Conservation (phyloP, 164 flowering plant species). For the Buxus sempervirens region DNA sequence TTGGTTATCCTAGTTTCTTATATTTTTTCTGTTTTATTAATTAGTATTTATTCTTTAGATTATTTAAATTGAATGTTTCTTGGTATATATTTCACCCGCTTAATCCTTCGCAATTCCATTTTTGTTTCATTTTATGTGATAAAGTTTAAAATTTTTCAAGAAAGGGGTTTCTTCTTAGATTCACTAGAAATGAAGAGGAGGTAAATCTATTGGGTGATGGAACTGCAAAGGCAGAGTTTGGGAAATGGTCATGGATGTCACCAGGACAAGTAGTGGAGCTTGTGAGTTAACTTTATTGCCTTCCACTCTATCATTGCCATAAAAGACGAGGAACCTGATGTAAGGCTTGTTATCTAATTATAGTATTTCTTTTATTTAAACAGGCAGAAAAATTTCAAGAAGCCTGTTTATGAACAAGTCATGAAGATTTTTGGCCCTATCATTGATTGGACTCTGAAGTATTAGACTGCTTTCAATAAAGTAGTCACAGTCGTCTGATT, state of each 20-base stretch:
- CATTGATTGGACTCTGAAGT: slow-evolving; percentile 33
- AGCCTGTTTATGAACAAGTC: slow-evolving; percentile 83
- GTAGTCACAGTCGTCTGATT: background rate
- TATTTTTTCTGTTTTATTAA: too few relatives aligned
- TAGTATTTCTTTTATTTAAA: slow-evolving; percentile 12
- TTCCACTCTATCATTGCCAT: background rate
- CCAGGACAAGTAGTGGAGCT: slow-evolving; percentile 67
- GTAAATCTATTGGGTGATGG: slow-evolving; percentile 94
- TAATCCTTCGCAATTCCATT: too few relatives aligned
- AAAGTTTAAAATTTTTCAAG: background rate
- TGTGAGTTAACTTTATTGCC: slow-evolving; percentile 35
- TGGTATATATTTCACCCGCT: too few relatives aligned
- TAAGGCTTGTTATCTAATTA: background rate
- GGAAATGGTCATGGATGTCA: slow-evolving; percentile 89
- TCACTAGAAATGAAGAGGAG: slow-evolving; percentile 84
- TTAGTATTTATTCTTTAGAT: too few relatives aligned
- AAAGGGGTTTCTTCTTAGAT: slow-evolving; percentile 82
- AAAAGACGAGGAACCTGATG: background rate
- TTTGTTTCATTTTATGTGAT: background rate
- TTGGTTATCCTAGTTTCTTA: too few relatives aligned
- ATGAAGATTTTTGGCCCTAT: slow-evolving; percentile 56
- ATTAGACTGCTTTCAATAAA: background rate
- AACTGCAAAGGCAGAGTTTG: slow-evolving; percentile 87
- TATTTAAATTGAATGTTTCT: too few relatives aligned
- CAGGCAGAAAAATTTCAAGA: slow-evolving; percentile 95